Evolutionary conservation across 108 stramenopile species (phyloP), one percentile per base, ranked within the genome.

Genomic region (Cyclotella baltica): DNA sequence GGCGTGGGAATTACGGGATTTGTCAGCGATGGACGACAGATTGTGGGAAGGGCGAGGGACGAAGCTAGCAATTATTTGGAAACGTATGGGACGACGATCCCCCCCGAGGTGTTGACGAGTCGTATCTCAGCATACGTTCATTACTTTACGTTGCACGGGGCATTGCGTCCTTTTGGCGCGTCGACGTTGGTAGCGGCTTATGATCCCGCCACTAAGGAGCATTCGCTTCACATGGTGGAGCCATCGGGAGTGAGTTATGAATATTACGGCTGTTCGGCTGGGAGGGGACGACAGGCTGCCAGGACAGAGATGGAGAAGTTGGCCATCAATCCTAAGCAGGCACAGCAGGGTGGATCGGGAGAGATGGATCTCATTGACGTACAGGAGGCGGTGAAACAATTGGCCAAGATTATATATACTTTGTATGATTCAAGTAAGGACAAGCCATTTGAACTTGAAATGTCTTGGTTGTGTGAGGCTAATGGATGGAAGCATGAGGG

Each of bases 231-330:
- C 78, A 91, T 98, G 90, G 74, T 98, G 23, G 99, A 99, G 69
- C 97, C 98, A 31, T 89, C 89, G 22, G 98, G 99, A 2, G 91
- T 90, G 20, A 81, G 84, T 9, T 92, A 91, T 72, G 87, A 88
- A 46, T 99, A 96, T 74, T 98, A 90, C 69, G 99, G 96, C 13
- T 92, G 92, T 25, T 98, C 99, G 8, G 91, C 96, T 11, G 99
- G 99, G 25, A 97, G 98, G 86, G 98, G 98, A 56, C 88, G 96
- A 62, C 98, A 99, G 80, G 92, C 94, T 20, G 98, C 98, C 51
- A 98, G 98, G 89, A 99, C 98, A 35, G 99, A 99, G 84, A 85
- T 99, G 88, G 98, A 99, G 81, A 99, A 99, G 85, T 73, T 98
- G 62, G 87, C 93, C 56, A 77, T 97, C 56, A 83, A 83, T 71